phyloP scores from a whole-genome alignment of 306 rosid species.

The Castanea crenata region DNA sequence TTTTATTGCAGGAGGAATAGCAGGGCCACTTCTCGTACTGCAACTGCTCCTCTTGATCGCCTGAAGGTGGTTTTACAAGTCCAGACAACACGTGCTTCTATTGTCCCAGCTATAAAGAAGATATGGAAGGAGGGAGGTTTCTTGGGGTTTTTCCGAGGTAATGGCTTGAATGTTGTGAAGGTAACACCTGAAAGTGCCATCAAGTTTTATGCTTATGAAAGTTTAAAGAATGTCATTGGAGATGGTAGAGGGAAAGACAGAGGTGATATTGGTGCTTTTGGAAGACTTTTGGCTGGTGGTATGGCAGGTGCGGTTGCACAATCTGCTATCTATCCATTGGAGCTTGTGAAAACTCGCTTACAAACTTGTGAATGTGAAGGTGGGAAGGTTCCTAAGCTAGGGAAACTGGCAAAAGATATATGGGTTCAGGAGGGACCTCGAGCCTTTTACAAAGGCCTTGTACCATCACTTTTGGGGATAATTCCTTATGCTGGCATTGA shows the following conservation, averaged over 20 bases:
- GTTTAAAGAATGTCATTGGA: constrained; percentile 56
- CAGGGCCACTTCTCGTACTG: constrained; percentile 92
- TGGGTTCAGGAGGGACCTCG: constrained; percentile 88
- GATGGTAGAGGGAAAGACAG: constrained; percentile 53
- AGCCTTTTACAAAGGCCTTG: constrained; percentile 82
- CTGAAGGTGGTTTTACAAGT: constrained; percentile 87
- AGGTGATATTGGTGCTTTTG: constrained; percentile 58
- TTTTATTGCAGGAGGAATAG: constrained; percentile 91
- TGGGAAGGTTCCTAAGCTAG: constrained; percentile 64
- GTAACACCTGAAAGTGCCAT: constrained; percentile 98
- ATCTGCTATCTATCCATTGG: constrained; percentile 85
- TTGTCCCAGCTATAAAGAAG: constrained; percentile 64
- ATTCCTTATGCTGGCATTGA: constrained; percentile 96
- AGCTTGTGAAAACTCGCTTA: constrained; percentile 84
- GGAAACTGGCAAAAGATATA: constrained; percentile 75
- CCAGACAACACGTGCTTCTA: constrained; percentile 56
- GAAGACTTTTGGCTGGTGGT: constrained; percentile 82
- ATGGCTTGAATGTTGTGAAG: constrained; percentile 87
- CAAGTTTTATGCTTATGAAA: constrained; percentile 77
- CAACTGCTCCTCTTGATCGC: constrained; percentile 94
- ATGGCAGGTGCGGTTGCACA: constrained; percentile 92
- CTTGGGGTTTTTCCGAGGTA: constrained; percentile 87
- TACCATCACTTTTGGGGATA: constrained; percentile 92
- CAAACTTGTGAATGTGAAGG: constrained; percentile 59
- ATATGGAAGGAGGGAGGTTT: constrained; percentile 77